These are phyloP conservation scores for Passiflora organensis DNA, from an alignment of 345 rosid genomes.

Conservation along the genomic window DNA sequence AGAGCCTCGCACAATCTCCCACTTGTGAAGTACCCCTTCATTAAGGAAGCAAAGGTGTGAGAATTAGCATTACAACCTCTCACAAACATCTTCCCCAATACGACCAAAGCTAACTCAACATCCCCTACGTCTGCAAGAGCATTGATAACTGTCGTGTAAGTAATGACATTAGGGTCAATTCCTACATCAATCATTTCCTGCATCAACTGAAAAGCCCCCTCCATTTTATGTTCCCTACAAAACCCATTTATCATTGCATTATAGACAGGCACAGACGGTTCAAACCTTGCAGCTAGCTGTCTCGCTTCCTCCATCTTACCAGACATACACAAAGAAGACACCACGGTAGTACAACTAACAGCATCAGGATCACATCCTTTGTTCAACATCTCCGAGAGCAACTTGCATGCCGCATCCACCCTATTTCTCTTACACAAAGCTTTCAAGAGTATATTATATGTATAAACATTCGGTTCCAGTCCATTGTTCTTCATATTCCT, in stretches of 20 bases:
- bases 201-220: conserved; percentile 48
- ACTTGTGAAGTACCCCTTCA: conserved; percentile 58
- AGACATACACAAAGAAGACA: conserved; percentile 67
- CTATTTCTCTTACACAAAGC: conserved; percentile 81
- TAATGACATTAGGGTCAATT: conserved; percentile 56
- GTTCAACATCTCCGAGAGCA: conserved; percentile 66
- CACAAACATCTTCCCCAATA: conserved; percentile 58
- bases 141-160: conserved; percentile 64
- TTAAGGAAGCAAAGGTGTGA: conserved; percentile 58
- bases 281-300: conserved; percentile 47
- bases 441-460: conserved; percentile 74
- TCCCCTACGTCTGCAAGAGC: conserved; percentile 48
- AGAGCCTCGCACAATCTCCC: conserved; percentile 53
- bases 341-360: conserved; percentile 71
- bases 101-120: conserved; percentile 50
- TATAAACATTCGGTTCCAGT: conserved; percentile 69
- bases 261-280: conserved; percentile 49
- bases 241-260: conserved; percentile 70
- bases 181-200: conserved; percentile 48
- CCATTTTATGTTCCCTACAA: conserved; percentile 43
- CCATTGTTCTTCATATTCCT: conserved; percentile 79
- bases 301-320: conserved; percentile 68
- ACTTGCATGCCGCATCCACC: conserved; percentile 67
- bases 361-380: conserved; percentile 67
- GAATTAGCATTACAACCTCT: conserved; percentile 69